Conservation (phyloP, 345 rosid genomes). For the Psidium friedrichsthalianum region DNA sequence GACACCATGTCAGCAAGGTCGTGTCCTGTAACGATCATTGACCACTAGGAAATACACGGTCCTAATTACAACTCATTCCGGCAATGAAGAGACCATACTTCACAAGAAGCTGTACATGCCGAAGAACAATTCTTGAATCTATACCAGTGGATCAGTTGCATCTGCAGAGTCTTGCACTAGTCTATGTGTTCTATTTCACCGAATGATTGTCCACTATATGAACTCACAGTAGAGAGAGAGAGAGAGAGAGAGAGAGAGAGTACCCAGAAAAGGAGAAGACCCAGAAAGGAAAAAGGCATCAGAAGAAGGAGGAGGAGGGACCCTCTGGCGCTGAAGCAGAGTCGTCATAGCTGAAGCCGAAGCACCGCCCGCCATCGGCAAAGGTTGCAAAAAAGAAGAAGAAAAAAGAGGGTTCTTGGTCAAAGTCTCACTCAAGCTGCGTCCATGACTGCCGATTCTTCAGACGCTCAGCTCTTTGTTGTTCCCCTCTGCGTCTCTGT, state of each 20-base stretch:
- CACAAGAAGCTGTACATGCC: background rate
- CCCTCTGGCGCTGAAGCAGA: constrained; percentile 32
- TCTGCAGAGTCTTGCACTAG: background rate
- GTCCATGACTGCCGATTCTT: background rate
- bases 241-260: background rate
- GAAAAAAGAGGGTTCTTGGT: background rate
- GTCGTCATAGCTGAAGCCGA: constrained; percentile 20
- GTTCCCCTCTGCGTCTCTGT: background rate
- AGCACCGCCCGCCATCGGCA: constrained; percentile 32
- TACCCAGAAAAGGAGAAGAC: constrained; percentile 43
- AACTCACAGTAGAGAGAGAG: background rate
- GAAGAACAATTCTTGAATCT: background rate
- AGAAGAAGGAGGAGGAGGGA: constrained; percentile 22
- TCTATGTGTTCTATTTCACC: background rate
- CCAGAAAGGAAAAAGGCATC: constrained; percentile 34
- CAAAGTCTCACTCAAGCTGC: background rate
- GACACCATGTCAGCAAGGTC: background rate
- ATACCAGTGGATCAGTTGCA: background rate
- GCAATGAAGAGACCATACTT: background rate
- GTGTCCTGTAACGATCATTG: background rate
- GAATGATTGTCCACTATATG: background rate
- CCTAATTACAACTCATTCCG: background rate
- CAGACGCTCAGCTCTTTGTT: background rate
- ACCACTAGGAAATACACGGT: background rate
- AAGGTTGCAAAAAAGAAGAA: background rate